Evolutionary conservation across 441 rosid genomes (phyloP).

Genomic region (Gossypium schwendimanii): DNA sequence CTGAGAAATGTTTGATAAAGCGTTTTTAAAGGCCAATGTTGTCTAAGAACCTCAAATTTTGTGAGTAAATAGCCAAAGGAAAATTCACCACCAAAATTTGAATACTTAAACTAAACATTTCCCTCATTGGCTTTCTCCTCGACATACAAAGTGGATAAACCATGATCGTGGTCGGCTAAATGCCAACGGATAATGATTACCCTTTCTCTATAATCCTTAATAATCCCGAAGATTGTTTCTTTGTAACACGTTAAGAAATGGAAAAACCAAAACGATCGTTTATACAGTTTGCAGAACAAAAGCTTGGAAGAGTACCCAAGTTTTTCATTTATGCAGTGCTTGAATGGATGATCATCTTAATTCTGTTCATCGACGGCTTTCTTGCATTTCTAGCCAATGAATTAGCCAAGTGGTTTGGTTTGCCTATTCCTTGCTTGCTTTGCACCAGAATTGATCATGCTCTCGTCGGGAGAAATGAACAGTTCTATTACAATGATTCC

Average conservation of each 20-base stretch:
- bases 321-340: slow-evolving; percentile 65
- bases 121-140: slow-evolving; percentile 15
- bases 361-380: slow-evolving; percentile 73
- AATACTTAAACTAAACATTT: slow-evolving; percentile 21
- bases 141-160: slow-evolving; percentile 20
- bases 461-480: slow-evolving; percentile 42
- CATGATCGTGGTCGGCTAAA: slow-evolving; percentile 29
- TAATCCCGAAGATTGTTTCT: not conserved
- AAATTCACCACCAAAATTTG: slow-evolving; percentile 27
- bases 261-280: slow-evolving; percentile 52
- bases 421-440: slow-evolving; percentile 73
- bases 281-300: slow-evolving; percentile 57
- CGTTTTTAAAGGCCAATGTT: slow-evolving; percentile 45
- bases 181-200: slow-evolving; percentile 10
- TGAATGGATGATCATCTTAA: slow-evolving; percentile 69
- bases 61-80: slow-evolving; percentile 20
- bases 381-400: slow-evolving; percentile 60
- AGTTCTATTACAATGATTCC: slow-evolving; percentile 76
- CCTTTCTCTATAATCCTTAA: not conserved
- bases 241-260: slow-evolving; percentile 24
- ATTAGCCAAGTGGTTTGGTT: slow-evolving; percentile 65
- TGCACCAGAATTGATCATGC: slow-evolving; percentile 86
- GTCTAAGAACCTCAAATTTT: slow-evolving; percentile 18
- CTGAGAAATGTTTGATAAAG: slow-evolving; percentile 26
- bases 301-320: slow-evolving; percentile 54